Evolutionary conservation across 179 eudicot species (phyloP).

Genomic region (Carnegiea gigantea): DNA sequence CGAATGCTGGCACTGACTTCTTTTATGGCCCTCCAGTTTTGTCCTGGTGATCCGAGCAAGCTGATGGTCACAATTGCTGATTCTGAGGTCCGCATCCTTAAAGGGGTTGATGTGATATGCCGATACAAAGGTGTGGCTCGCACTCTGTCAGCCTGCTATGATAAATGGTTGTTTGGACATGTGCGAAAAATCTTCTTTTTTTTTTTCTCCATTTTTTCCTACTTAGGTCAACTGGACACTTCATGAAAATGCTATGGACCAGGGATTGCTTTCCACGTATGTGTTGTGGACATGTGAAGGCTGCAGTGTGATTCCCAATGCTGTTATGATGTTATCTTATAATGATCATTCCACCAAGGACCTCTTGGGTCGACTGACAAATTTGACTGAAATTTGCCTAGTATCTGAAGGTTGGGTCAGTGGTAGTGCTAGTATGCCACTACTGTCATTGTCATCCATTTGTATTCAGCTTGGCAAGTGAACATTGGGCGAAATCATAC

Average conservation of each 20-base stretch:
- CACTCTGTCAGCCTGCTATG: background rate
- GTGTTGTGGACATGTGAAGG: background rate
- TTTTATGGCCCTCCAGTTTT: slow-evolving; percentile 49
- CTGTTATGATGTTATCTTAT: too few relatives aligned
- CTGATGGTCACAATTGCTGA: slow-evolving; percentile 89
- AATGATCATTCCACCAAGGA: too few relatives aligned
- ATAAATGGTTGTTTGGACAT: background rate
- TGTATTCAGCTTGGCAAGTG: background rate
- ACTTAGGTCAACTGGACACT: background rate
- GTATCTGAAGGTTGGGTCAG: too few relatives aligned
- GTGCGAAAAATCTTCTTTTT: background rate
- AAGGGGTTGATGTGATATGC: slow-evolving; percentile 54
- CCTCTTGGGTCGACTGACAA: too few relatives aligned
- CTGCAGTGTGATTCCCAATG: background rate
- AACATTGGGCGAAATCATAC: background rate
- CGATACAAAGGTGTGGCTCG: slow-evolving; percentile 58
- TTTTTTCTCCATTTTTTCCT: background rate
- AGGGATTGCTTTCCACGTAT: slow-evolving; percentile 5
- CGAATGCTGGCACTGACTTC: slow-evolving; percentile 8
- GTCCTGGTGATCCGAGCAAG: slow-evolving; percentile 63
- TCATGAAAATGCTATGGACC: background rate
- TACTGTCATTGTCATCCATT: background rate
- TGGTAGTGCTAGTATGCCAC: background rate
- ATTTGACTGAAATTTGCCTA: too few relatives aligned
- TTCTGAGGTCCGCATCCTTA: slow-evolving; percentile 69